phyloP scores from a whole-genome alignment of 1,284 basidiomycete species.

The Leccinum ambiguum region DNA sequence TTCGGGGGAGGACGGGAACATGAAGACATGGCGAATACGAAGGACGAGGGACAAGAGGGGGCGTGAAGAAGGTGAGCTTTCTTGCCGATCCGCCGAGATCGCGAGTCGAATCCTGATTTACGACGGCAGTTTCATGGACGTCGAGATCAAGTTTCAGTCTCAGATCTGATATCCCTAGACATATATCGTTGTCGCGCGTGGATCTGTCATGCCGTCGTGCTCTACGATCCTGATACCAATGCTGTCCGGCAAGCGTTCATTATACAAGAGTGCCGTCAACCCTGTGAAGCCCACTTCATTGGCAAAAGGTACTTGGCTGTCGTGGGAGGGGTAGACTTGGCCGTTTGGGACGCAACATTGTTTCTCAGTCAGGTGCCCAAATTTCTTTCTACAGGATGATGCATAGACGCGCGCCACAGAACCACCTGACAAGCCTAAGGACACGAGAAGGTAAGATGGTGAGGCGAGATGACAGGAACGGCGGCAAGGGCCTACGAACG shows the following conservation, averaged over 20 bases:
- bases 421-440: no score
- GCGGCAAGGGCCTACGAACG: no score
- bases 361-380: conserved; percentile 65
- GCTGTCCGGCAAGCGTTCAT: conserved; percentile 66
- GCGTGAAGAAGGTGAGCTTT: conserved; percentile 46
- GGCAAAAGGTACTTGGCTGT: conserved; percentile 62
- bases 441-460: no score
- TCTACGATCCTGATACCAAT: conserved; percentile 79
- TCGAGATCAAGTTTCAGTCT: conserved; percentile 70
- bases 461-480: no score
- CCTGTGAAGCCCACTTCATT: conserved; percentile 59
- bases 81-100: background rate
- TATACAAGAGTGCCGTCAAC: conserved; percentile 49
- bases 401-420: no score
- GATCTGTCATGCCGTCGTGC: conserved; percentile 78
- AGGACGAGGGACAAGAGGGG: conserved; percentile 43
- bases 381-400: no score
- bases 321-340: conserved; percentile 50
- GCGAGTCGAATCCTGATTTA: conserved; percentile 9
- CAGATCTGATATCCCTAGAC: conserved; percentile 64
- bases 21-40: conserved; percentile 73
- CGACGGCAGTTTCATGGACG: conserved; percentile 70
- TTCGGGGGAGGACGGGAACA: conserved; percentile 64
- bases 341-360: conserved; percentile 74
- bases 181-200: conserved; percentile 80